Base-by-base conservation (phyloP, 192 early-diverging fungal species). In the Backusella australiensis region DNA sequence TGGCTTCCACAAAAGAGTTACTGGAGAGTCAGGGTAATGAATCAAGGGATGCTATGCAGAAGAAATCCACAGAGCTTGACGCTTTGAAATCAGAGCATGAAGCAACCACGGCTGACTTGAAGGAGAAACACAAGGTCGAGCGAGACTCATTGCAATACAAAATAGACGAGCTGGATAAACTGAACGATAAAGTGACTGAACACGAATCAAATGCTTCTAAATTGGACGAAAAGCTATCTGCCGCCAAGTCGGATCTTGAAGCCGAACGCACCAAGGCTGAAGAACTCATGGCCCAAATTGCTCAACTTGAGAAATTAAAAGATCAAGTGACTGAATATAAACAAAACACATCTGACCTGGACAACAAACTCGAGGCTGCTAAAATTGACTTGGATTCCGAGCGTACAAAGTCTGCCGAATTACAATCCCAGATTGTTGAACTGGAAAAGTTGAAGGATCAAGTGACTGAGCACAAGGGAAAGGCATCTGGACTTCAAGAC, bases 161-260 rank as follows among this genome's bases (percentile, higher is more conserved):
- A 63, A 63, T 63, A 29, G 4, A 14, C 26, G 56, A 63, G 3
- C 15, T 38, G 7, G 73, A 38, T 21, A 49, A 44, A 7, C 29
- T 49, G 6, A 72, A 72, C 3, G 71, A 53, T 72, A 72, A 8
- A 36, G 29, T 72, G 44, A 9, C 56, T 63, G 42, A 72, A 11
- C 35, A 72, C 6, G 46, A 72, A 52, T 49, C 19, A 3, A 49
- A 34, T 11, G 46, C 71, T 9, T 72, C 29, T 17, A 72, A 72
- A 46, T 15, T 32, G 17, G 44, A 72, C 6, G 42, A 53, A 19
- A 49, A 72, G 26, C 21, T 26, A 42, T 32, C 34, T 15, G 15
- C n/a, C 26, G 34, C 42, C 34, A 42, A 72, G 26, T 49, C 42
- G 39, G 71, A 72, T 63, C 56, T 63, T 63, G 56, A 69, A 69